Evolutionary conservation across 2,329 filamentous ascomycete species (phyloP), one percentile per base, ranked within the genome.

Genomic region (Colletotrichum gigasporum): DNA sequence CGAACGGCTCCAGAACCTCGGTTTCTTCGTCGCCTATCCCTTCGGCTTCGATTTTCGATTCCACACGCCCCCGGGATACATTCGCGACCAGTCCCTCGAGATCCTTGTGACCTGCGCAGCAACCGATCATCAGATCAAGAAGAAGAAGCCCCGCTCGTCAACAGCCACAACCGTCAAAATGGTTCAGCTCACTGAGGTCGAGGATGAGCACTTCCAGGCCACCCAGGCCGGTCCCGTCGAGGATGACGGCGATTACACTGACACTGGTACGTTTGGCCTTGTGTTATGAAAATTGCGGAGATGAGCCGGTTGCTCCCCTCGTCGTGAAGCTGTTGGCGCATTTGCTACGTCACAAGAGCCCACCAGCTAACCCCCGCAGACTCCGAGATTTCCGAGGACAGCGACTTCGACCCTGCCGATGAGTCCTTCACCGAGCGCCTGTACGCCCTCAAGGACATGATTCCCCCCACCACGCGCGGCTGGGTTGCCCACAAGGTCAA

Each of bases 161-260:
- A 28, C 6, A 52, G 39, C 24, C 10, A 39, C 61, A 45, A n/a
- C n/a, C n/a, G 69, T 62, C 81, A 90, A 79, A 73, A 97, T 98
- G 95, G 95, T 98, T 80, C 93, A 95, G 82, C 92, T 98, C 76
- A 92, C 93, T 77, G 95, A 98, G 85, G 95, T 98, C 75, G 91
- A 96, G 77, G 95, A 98, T 78, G 94, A 97, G 86, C 92, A 96
- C 81, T 97, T 97, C 85, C 85, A 91, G 81, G 83, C 87, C 78
- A 82, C 85, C 70, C 90, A 91, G 74, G 81, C 89, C 67, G 84
- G 87, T 62, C 87, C 90, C 65, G 90, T 94, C 71, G 91, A 96
- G 71, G 92, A 95, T 59, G 93, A 96, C 64, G 94, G 94, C 75
- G 95, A 97, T 83, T 97, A 92, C 84, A 96, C 92, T 70, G 95